phyloP scores from a whole-genome alignment of 1,284 basidiomycete genomes.

The Ceratobasidium sp. region DNA sequence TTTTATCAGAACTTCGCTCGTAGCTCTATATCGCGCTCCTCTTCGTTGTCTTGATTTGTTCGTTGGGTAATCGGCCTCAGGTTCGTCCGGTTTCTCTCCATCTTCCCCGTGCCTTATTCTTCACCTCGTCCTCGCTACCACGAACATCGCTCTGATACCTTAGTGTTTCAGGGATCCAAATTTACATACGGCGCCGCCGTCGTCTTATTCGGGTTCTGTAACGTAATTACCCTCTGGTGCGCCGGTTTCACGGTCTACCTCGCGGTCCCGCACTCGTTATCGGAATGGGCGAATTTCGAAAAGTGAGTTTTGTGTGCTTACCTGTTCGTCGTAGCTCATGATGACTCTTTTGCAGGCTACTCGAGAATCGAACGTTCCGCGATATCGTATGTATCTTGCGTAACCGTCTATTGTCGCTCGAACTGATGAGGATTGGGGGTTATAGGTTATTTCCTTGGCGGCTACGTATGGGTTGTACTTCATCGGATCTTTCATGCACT shows the following conservation, averaged over 20 bases:
- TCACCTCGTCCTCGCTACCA: background rate
- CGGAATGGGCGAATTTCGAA: slow-evolving; percentile 76
- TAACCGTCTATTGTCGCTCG: background rate
- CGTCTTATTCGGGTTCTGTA: slow-evolving; percentile 77
- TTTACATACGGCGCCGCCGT: slow-evolving; percentile 82
- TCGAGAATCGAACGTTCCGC: slow-evolving; percentile 76
- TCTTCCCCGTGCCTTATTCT: background rate
- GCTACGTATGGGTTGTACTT: slow-evolving; percentile 93
- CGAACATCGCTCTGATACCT: slow-evolving; percentile 23
- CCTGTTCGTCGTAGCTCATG: background rate
- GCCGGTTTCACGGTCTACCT: slow-evolving; percentile 88
- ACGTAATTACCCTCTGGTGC: slow-evolving; percentile 77
- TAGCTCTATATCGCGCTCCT: slow-evolving; percentile 78
- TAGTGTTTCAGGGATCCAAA: slow-evolving; percentile 70
- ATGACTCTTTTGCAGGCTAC: slow-evolving; percentile 54
- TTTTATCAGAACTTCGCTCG: no score
- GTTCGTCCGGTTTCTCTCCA: slow-evolving; percentile 51
- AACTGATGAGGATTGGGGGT: background rate
- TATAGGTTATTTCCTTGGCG: slow-evolving; percentile 68
- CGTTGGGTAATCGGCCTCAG: slow-evolving; percentile 87
- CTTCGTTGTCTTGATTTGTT: slow-evolving; percentile 80
- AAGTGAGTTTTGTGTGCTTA: slow-evolving; percentile 58
- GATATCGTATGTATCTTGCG: slow-evolving; percentile 65
- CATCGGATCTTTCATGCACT: slow-evolving; percentile 83
- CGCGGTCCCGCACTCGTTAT: slow-evolving; percentile 76